Evolutionary conservation across 2,329 filamentous ascomycete species (phyloP).

Genomic region (Calonectria fujianensis): DNA sequence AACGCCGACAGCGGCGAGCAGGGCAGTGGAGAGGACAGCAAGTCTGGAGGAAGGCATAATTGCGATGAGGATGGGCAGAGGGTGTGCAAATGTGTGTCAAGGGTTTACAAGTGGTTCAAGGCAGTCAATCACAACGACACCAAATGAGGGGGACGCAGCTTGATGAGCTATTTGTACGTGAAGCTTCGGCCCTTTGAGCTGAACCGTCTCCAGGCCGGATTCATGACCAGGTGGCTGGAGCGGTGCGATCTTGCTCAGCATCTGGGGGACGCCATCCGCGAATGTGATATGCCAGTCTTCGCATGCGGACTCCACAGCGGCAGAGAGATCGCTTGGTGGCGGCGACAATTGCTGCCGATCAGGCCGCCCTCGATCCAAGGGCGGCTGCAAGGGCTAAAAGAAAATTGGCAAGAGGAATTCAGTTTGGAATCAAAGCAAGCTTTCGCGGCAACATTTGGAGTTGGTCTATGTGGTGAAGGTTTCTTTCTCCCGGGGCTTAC

Average conservation of each 20-base stretch:
- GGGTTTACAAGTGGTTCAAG: too few relatives aligned
- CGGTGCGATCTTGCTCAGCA: slow-evolving; percentile 14
- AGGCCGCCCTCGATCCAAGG: slow-evolving; percentile 1
- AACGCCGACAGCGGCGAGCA: slow-evolving; percentile 7
- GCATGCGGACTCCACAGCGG: slow-evolving; percentile 14
- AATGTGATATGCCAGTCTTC: slow-evolving; percentile 7
- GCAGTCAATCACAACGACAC: too few relatives aligned
- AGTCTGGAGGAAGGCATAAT: slow-evolving; percentile 27
- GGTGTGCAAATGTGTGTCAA: background rate
- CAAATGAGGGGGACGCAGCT: background rate
- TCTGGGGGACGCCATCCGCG: slow-evolving; percentile 5
- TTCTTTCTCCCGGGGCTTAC: too few relatives aligned
- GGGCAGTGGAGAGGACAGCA: slow-evolving; percentile 9
- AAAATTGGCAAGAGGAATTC: background rate
- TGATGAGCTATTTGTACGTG: slow-evolving; percentile 15
- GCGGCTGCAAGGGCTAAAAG: background rate
- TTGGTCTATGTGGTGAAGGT: too few relatives aligned
- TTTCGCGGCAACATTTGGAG: background rate
- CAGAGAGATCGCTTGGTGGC: slow-evolving; percentile 21
- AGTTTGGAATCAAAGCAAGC: background rate
- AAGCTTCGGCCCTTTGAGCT: background rate
- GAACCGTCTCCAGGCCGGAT: slow-evolving; percentile 4
- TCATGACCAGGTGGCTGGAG: slow-evolving; percentile 4
- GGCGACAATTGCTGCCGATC: slow-evolving; percentile 11
- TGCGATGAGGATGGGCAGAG: background rate